Evolutionary conservation across 257 asterid genomes (phyloP), one percentile per base, ranked within the genome.

Genomic region (Orobanche coerulescens): DNA sequence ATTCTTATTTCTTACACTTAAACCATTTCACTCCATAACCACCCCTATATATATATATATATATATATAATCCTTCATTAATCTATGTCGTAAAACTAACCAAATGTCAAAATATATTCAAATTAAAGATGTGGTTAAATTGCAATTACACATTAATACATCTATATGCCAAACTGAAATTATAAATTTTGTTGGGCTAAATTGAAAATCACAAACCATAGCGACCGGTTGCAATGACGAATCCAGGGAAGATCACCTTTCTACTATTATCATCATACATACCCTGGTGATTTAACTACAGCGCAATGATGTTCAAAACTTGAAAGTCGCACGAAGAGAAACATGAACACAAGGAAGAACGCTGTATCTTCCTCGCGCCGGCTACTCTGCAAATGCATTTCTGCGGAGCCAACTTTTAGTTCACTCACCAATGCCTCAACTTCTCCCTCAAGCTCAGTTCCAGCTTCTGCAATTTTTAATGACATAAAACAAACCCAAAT

Each of bases 261-360:
- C 50, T 16, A 23, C 14, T 22, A 34, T 31, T 20, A 9, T 12
- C 13, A 42, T 15, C 34, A 1, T 22, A 0, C 59, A 30, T 14
- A 59, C 15, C 18, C 67, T 28, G 4, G 47, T 22, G 33, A n/a
- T n/a, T 13, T 49, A 46, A 58, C 24, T 24, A 51, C 7, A 15
- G 2, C 7, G 34, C 61, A 36, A 44, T 9, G 56, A 69, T 69
- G 75, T n/a, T 70, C 64, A 60, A 24, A 42, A 52, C 1, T 5
- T 67, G 48, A 58, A 66, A 66, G 6, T 13, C 6, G 69, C 73
- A 68, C 65, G 23, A 26, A 66, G 47, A 36, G 56, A 73, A 61
- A 3, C 76, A 76, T 76, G 85, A 73, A 33, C 69, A 49, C 28
- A 26, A n/a, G 75, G 52, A 67, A 60, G 30, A 72, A 62, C 23